Evolutionary conservation across 2,329 filamentous ascomycete genomes (phyloP), one percentile per base, ranked within the genome.

Genomic region (Pestalotiopsis sp.): DNA sequence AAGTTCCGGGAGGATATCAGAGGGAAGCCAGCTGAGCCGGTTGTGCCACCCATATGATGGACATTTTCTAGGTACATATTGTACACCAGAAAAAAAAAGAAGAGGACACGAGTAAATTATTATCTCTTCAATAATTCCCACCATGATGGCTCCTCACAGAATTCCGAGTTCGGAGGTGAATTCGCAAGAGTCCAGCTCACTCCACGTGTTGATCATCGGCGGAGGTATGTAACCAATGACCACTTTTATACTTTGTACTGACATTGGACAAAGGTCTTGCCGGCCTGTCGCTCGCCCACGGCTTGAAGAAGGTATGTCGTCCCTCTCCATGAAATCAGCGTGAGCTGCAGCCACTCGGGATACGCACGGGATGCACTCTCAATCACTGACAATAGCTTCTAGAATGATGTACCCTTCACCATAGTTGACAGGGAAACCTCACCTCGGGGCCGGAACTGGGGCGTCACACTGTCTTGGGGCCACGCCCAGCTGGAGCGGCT

Each of bases 401-500:
- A 62, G 59, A n/a, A 62, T 13, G 35, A 24, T 14, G 40, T 44
- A 38, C n/a, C n/a, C 9, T 56, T 24, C 48, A 57, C 30, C 7
- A 40, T 57, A 56, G 63, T 56, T 17, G 63, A 65, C 7, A 30
- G 26, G 24, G 63, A 65, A 11, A 38, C 44, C 2, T 24, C 22
- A 17, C 63, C 48, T 7, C 63, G 63, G 2, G 44, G 30, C 35
- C 13, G 63, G 20, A 65, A 56, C 52, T 65, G 44, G 44, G 63
- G 63, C 35, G 48, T 57, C 48, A 65, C 63, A 6, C 10, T 64
- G 22, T 48, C 61, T 7, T 64, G 61, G 61, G 44, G 61, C 10
- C 40, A 65, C 13, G 44, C 44, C 6, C 52, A 56, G 14, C 48
- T 65, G 13, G 30, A 58, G 26, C 10, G 17, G 9, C 63, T 65